phyloP scores from a whole-genome alignment of 2,329 filamentous ascomycete species.

The Aspergillus fumigatus region DNA sequence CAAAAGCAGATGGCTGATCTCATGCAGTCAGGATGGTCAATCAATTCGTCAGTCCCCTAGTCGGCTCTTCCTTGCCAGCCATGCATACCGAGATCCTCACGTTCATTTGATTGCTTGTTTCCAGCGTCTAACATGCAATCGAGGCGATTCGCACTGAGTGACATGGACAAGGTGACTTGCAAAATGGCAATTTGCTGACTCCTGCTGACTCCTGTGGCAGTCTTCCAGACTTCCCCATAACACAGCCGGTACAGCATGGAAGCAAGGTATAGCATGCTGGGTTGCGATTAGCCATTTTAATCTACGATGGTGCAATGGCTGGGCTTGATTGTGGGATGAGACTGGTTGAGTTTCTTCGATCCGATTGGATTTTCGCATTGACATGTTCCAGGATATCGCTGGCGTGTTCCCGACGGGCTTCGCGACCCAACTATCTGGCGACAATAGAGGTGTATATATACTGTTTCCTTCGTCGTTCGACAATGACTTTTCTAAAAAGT shows the following conservation, averaged over 20 bases:
- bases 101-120: no score
- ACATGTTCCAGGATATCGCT: neutral
- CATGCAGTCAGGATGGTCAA: no score
- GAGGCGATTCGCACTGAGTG: no score
- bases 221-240: neutral
- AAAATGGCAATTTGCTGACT: neutral
- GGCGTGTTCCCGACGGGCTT: neutral
- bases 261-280: neutral
- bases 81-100: no score
- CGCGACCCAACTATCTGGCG: neutral
- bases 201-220: neutral
- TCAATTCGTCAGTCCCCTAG: no score
- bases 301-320: neutral
- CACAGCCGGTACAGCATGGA: neutral
- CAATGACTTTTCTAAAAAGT: neutral
- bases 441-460: neutral
- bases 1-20: no score
- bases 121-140: no score
- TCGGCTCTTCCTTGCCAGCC: no score
- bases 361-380: neutral
- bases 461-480: neutral
- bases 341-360: neutral
- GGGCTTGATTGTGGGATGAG: neutral
- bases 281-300: neutral
- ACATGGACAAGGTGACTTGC: neutral